Base-by-base conservation (phyloP, 371 early-diverging fungal species). In the Polyrhizophydium stewartii region DNA sequence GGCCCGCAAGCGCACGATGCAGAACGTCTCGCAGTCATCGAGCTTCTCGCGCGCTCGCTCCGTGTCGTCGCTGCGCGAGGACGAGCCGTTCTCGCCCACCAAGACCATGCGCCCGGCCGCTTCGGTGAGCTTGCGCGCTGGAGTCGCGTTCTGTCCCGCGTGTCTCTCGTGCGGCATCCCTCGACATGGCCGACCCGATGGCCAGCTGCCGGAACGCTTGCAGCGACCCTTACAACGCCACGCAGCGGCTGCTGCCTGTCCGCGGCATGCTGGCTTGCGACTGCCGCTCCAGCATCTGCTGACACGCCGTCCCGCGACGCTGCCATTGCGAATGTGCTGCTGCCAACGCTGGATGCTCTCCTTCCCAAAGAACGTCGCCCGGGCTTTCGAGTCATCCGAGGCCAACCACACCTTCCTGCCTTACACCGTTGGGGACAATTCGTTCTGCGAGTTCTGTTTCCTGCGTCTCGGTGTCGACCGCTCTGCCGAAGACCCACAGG, bases 371-470 rank as follows among this genome's bases (percentile, higher is more conserved):
- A 33, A 31, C 13, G 37, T 45, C 19, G n/a, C 56, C 21, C 32
- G 35, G 27, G 41, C 52, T 7, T 62, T 50, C 56, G 65, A 38
- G 21, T 38, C 64, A 33, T 59, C 58, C n/a, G 61, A 59, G 7
- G 55, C 60, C 35, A 43, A 59, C 13, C 79, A 79, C 53, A 69
- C 79, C 0, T 79, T 75, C 57, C 67, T 79, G 16, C 71, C 66
- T 24, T 65, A 67, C 52, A 61, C 55, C 10, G 63, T 56, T 12
- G 55, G 58, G 51, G 73, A 72, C 31, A 27, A 61, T 19, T 10
- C 33, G 28, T 73, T 67, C 46, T 79, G 79, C 60, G 76, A 79
- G 55, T 75, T 64, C 58, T 79, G 79, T 56, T 68, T 64, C 59
- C 38, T 63, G 5, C 10, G 21, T 17, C 60, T 67, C 35, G 24